Base-by-base conservation (phyloP, 192 early-diverging fungal genomes). In the Thamnidium elegans region DNA sequence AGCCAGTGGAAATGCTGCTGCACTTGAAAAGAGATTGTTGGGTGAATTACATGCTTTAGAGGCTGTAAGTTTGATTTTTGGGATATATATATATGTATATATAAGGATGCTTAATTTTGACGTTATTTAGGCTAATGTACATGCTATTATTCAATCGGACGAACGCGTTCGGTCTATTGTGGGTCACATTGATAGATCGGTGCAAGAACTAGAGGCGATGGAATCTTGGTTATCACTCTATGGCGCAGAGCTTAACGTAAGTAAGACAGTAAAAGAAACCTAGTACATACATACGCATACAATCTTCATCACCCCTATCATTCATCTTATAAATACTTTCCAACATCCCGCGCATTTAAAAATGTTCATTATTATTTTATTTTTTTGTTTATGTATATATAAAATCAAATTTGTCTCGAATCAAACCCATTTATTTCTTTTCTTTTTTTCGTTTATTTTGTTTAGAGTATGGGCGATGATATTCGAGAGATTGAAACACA, bases 401-500 rank as follows among this genome's bases (percentile, higher is more conserved):
- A 39, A 39, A 39, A 39, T 10, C 5, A 39, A 39, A 9, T 39
- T 39, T 39, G 7, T 39, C 36, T 39, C 9, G 36, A 39, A 39
- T 9, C 9, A 9, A 39, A 39, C 5, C 9, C 5, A 39, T 10
- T 39, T 39, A 9, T 39, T 39, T 39, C 36, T 39, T 39, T 39
- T 10, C 9, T 39, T 19, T 47, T 46, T 45, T 44, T 23, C 21
- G 10, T 19, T 10, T 51, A 20, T 63, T 55, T 82, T 17, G 14
- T 54, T n/a, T 69, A 92, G 89, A 84, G 84, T 59, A 95, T 97
- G 90, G 94, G 92, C 32, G 86, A 90, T 73, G 93, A 97, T 73
- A 94, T 97, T 56, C 91, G 93, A 78, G 90, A 95, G 62, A 96
- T 99, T 61, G 94, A 97, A 77, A 78, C 87, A 15, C 86, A 92